Conservation (phyloP, 805 yeast genomes). For the Candida sanyiensis region DNA sequence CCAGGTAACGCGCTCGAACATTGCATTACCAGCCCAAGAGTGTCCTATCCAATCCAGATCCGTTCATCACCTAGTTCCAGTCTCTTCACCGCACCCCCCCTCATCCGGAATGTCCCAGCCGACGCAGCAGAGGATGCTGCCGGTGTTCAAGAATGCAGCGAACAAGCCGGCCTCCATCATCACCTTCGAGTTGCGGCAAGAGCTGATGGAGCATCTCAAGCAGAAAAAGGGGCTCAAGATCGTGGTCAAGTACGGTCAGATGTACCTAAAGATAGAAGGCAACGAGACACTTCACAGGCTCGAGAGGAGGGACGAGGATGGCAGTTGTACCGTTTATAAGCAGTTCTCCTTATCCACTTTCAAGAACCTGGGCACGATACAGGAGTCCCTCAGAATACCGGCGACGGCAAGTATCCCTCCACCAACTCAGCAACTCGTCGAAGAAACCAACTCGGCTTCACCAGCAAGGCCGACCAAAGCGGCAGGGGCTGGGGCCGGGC, state of each 20-base stretch:
- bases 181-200: slow-evolving; percentile 9
- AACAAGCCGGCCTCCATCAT: slow-evolving; percentile 11
- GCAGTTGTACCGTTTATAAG: slow-evolving; percentile 15
- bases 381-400: not conserved
- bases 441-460: too few species aligned
- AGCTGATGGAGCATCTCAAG: slow-evolving; percentile 3
- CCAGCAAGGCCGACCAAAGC: too few species aligned
- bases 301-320: slow-evolving; percentile 9
- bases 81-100: not conserved
- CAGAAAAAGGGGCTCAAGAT: slow-evolving; percentile 18
- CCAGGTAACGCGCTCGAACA: too few species aligned
- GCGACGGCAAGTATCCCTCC: not conserved
- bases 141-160: slow-evolving; percentile 9
- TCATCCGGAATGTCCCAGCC: not conserved
- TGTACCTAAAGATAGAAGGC: slow-evolving; percentile 14
- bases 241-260: slow-evolving; percentile 19
- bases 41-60: too few species aligned
- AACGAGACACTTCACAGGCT: slow-evolving; percentile 3
- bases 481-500: too few species aligned
- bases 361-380: slow-evolving; percentile 18
- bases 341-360: slow-evolving; percentile 21
- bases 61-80: too few species aligned
- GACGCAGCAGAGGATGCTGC: slow-evolving; percentile 13
- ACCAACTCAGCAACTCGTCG: too few species aligned
- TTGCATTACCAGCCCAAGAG: too few species aligned